phyloP scores from a whole-genome alignment of 2,329 filamentous ascomycete species.

The Ophiobolus disseminans region DNA sequence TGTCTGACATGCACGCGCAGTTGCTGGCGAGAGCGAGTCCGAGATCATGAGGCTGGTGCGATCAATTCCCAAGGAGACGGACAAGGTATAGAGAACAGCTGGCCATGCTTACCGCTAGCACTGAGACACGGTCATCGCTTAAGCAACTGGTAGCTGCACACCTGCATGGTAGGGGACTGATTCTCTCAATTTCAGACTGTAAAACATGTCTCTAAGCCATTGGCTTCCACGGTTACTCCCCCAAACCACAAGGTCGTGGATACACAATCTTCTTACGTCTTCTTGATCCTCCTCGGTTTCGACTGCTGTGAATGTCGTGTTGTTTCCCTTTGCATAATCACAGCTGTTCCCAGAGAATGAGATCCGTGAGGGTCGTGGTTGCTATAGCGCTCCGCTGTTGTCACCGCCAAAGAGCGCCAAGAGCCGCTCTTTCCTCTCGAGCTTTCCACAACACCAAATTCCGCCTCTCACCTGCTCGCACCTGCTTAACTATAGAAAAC shows the following conservation, averaged over 20 bases:
- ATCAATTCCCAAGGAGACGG: slow-evolving; percentile 56
- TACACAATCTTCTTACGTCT: no score
- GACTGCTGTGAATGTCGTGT: no score
- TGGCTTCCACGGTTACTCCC: background rate
- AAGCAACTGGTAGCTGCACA: slow-evolving; percentile 28
- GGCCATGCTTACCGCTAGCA: background rate
- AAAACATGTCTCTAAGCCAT: slow-evolving; percentile 11
- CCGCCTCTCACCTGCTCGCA: slow-evolving; percentile 3
- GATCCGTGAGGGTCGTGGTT: no score
- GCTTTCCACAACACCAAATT: slow-evolving; percentile 5
- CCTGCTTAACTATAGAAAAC: no score
- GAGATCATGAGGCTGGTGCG: slow-evolving; percentile 85
- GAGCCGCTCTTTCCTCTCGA: slow-evolving; percentile 10
- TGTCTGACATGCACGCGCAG: slow-evolving; percentile 42
- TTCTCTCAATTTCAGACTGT: slow-evolving; percentile 8
- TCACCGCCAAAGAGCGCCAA: slow-evolving; percentile 4
- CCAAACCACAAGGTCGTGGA: no score
- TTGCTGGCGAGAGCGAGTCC: slow-evolving; percentile 79
- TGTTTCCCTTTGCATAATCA: no score
- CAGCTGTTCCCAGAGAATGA: no score
- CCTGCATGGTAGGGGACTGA: slow-evolving; percentile 1
- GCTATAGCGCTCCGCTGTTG: background rate
- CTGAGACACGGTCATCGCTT: background rate
- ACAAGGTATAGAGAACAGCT: slow-evolving; percentile 24
- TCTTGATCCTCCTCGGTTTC: no score